phyloP scores from a whole-genome alignment of 805 yeast species.

The Naumovozyma baii region DNA sequence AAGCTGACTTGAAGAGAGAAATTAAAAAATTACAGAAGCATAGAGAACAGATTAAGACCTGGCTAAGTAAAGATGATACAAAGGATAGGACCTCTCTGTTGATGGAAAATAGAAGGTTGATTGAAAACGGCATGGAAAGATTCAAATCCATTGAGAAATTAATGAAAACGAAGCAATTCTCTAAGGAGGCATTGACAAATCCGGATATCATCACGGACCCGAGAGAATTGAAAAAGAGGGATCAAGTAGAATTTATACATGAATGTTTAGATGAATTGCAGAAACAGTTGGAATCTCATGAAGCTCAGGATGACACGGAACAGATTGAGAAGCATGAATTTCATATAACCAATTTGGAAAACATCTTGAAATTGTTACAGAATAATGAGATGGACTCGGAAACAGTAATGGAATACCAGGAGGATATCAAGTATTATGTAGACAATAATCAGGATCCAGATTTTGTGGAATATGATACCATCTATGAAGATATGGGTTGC shows the following conservation, averaged over 20 bases:
- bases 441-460: slow-evolving; percentile 90
- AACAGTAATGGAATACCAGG: slow-evolving; percentile 64
- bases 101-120: slow-evolving; percentile 63
- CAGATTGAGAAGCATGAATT: slow-evolving; percentile 62
- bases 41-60: slow-evolving; percentile 89
- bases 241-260: slow-evolving; percentile 59
- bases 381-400: slow-evolving; percentile 75
- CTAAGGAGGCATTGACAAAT: slow-evolving; percentile 82
- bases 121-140: slow-evolving; percentile 82
- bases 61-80: slow-evolving; percentile 86
- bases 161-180: slow-evolving; percentile 87
- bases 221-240: slow-evolving; percentile 68
- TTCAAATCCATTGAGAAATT: slow-evolving; percentile 90
- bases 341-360: slow-evolving; percentile 73
- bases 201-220: slow-evolving; percentile 58
- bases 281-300: slow-evolving; percentile 70
- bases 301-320: slow-evolving; percentile 58
- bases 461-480: slow-evolving; percentile 85
- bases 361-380: slow-evolving; percentile 63
- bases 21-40: slow-evolving; percentile 88
- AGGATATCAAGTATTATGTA: slow-evolving; percentile 85
- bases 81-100: slow-evolving; percentile 73
- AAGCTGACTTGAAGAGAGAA: slow-evolving; percentile 85
- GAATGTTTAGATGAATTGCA: slow-evolving; percentile 69
- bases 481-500: slow-evolving; percentile 74